Conservation (phyloP, 2,329 filamentous ascomycete species). For the Nannizziopsis arthrosporioides region DNA sequence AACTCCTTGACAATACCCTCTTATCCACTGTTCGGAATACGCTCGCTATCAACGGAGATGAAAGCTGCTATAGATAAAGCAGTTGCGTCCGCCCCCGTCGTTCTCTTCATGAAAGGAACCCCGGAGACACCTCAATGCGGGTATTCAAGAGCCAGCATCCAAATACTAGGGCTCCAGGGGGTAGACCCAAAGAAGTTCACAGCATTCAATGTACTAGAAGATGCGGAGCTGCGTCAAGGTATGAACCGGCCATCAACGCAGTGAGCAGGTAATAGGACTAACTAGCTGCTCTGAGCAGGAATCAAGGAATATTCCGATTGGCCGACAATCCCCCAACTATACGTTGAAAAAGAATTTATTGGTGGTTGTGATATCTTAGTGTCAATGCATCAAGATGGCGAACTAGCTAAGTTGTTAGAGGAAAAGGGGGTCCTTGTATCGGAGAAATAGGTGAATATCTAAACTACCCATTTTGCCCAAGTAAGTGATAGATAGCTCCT, state of each 20-base stretch:
- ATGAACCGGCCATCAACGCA: constrained; percentile 20
- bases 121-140: constrained; percentile 93
- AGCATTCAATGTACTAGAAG: constrained; percentile 95
- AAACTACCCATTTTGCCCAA: not conserved
- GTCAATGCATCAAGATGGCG: constrained; percentile 93
- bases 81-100: constrained; percentile 74
- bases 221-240: constrained; percentile 74
- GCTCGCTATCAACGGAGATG: constrained; percentile 65
- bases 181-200: constrained; percentile 92
- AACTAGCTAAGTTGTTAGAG: constrained; percentile 80
- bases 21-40: constrained; percentile 10
- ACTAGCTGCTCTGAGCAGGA: constrained; percentile 42
- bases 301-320: constrained; percentile 99
- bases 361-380: constrained; percentile 97
- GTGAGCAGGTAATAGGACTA: not conserved
- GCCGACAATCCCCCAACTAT: constrained; percentile 96
- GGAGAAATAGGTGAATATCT: constrained; percentile 35
- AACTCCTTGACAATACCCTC: not conserved
- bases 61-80: constrained; percentile 80
- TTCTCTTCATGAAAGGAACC: constrained; percentile 99
- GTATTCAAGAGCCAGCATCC: constrained; percentile 87
- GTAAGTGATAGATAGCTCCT: too few species aligned
- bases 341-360: constrained; percentile 89
- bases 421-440: constrained; percentile 76
- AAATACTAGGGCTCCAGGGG: constrained; percentile 87